These are phyloP conservation scores for Funneliformis mosseae DNA, from an alignment of 192 early-diverging fungal species.

Conservation along the genomic window DNA sequence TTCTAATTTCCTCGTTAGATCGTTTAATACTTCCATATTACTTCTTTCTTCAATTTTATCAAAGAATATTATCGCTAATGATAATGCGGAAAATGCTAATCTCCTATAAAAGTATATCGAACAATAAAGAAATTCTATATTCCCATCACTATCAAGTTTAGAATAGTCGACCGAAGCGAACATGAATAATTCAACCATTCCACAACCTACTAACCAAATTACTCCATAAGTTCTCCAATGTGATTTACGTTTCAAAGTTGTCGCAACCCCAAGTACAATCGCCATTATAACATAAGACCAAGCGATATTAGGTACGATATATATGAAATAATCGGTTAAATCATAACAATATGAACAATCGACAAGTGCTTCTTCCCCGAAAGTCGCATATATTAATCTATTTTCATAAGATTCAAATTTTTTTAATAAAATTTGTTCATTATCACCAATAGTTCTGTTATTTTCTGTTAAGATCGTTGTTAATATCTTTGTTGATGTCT, in stretches of 20 bases:
- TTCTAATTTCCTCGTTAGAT: background rate
- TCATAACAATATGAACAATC: conserved; percentile 35
- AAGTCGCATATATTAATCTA: conserved; percentile 27
- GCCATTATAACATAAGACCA: conserved; percentile 24
- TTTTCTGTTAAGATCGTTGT: background rate
- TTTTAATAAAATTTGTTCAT: conserved; percentile 25
- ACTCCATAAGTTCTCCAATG: conserved; percentile 27
- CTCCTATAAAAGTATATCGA: conserved; percentile 22
- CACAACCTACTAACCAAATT: conserved; percentile 16
- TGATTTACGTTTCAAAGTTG: conserved; percentile 17
- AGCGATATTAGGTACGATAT: conserved; percentile 15
- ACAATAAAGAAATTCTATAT: conserved; percentile 16
- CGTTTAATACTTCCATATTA: conserved; percentile 3
- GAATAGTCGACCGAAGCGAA: background rate
- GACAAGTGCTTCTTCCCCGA: conserved; percentile 34
- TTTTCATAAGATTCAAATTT: conserved; percentile 32
- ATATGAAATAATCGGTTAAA: conserved; percentile 23
- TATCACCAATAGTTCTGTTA: background rate
- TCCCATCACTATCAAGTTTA: background rate
- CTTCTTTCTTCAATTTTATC: conserved; percentile 10
- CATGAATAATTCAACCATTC: conserved; percentile 20
- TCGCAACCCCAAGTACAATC: conserved; percentile 8
- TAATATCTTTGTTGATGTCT: background rate
- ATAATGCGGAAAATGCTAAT: conserved; percentile 1
- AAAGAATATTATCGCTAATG: background rate